Evolutionary conservation across 2,329 filamentous ascomycete genomes (phyloP).

Genomic region (Xylariaceae sp.): DNA sequence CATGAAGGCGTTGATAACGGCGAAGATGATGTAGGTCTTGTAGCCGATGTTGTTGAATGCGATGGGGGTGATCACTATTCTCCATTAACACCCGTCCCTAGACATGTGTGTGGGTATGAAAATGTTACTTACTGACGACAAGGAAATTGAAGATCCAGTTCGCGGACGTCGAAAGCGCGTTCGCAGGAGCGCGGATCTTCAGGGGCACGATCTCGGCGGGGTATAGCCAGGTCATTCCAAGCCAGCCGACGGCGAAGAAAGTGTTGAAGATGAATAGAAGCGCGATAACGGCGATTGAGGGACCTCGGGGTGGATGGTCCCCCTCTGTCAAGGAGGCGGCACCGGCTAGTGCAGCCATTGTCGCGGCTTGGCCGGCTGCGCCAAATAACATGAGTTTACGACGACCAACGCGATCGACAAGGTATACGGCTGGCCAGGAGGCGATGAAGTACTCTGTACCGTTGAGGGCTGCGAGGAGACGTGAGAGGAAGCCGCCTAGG

Average conservation of each 20-base stretch:
- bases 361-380: conserved; percentile 55
- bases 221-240: conserved; percentile 54
- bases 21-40: conserved; percentile 62
- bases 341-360: conserved; percentile 59
- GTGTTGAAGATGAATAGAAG: conserved; percentile 50
- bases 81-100: neutral
- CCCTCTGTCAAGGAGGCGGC: conserved; percentile 31
- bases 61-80: conserved; percentile 50
- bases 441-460: conserved; percentile 47
- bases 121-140: conserved; percentile 42
- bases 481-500: conserved; percentile 49
- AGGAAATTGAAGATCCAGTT: conserved; percentile 62
- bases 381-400: conserved; percentile 69
- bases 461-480: conserved; percentile 52
- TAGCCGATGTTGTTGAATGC: conserved; percentile 53
- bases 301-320: conserved; percentile 21
- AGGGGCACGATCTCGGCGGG: conserved; percentile 53
- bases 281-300: conserved; percentile 33
- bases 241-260: conserved; percentile 49
- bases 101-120: neutral
- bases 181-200: conserved; percentile 50
- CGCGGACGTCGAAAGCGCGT: conserved; percentile 44
- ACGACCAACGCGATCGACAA: conserved; percentile 62
- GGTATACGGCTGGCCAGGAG: conserved; percentile 55
- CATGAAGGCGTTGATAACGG: conserved; percentile 58